Conservation (phyloP, 208 protist species). For the Giardia duodenalis region DNA sequence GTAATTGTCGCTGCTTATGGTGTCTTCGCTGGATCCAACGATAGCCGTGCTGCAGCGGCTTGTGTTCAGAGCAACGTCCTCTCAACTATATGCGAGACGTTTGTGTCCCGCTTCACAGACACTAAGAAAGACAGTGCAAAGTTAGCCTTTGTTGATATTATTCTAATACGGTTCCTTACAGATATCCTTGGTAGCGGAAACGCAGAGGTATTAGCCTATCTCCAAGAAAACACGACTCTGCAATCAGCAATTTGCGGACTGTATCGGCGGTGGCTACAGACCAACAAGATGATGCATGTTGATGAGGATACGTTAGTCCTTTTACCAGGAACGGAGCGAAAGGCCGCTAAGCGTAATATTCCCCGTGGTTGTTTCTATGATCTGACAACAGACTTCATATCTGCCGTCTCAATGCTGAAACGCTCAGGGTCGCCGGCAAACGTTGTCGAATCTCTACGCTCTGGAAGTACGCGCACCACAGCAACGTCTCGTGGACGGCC, state of each 20-base stretch:
- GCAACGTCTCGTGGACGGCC: background rate
- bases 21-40: background rate
- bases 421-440: background rate
- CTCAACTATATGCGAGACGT: background rate
- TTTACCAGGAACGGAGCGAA: background rate
- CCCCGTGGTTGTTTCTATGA: background rate
- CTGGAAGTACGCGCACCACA: background rate
- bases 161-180: background rate
- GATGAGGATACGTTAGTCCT: background rate
- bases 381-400: background rate
- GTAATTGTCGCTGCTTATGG: background rate
- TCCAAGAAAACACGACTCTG: background rate
- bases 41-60: background rate
- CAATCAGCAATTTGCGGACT: background rate
- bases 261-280: background rate
- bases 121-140: background rate
- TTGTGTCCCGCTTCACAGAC: background rate
- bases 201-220: background rate
- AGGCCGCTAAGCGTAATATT: background rate
- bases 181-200: background rate
- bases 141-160: background rate
- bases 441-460: background rate
- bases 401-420: background rate
- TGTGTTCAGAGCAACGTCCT: background rate
- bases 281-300: background rate